Evolutionary conservation across 805 yeast genomes (phyloP).

Genomic region (Yarrowia divulgata): DNA sequence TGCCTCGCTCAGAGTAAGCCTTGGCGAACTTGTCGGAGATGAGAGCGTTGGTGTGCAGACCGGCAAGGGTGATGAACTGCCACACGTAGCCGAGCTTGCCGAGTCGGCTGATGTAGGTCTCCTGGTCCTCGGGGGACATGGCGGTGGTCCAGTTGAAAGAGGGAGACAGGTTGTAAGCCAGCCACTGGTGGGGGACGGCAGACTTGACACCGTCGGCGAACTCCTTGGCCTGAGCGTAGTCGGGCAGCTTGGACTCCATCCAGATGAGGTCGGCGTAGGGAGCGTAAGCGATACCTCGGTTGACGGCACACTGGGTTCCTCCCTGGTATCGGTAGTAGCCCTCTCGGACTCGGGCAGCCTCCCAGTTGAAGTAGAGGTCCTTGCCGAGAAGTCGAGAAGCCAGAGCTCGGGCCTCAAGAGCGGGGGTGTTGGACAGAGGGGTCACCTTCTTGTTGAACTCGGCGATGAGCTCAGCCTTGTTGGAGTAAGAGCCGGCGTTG

Average conservation of each 20-base stretch:
- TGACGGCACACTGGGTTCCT: conserved; percentile 96
- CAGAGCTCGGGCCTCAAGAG: conserved; percentile 77
- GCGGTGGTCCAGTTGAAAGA: conserved; percentile 98
- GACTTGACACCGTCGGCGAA: conserved; percentile 90
- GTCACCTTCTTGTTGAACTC: conserved; percentile 72
- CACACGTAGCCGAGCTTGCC: conserved; percentile 91
- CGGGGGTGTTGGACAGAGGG: conserved; percentile 77
- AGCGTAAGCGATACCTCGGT: conserved; percentile 94
- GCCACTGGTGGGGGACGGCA: conserved; percentile 88
- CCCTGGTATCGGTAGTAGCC: conserved; percentile 96
- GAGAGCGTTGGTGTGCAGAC: conserved; percentile 93
- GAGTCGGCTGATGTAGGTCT: conserved; percentile 85
- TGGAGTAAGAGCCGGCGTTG: conserved; percentile 60
- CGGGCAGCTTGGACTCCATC: conserved; percentile 98
- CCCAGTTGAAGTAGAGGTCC: conserved; percentile 93
- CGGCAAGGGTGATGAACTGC: conserved; percentile 98
- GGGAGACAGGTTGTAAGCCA: conserved; percentile 95
- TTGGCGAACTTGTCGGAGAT: conserved; percentile 86
- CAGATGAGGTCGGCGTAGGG: conserved; percentile 95
- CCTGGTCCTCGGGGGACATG: conserved; percentile 85
- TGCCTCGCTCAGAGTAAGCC: conserved; percentile 80
- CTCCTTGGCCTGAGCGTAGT: conserved; percentile 90
- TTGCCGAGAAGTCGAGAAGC: conserved; percentile 80
- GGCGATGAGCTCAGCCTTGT: conserved; percentile 66
- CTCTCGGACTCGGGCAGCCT: conserved; percentile 91